Evolutionary conservation across 106 monocot species (phyloP), one percentile per base, ranked within the genome.

Genomic region (Iris macrosiphon): DNA sequence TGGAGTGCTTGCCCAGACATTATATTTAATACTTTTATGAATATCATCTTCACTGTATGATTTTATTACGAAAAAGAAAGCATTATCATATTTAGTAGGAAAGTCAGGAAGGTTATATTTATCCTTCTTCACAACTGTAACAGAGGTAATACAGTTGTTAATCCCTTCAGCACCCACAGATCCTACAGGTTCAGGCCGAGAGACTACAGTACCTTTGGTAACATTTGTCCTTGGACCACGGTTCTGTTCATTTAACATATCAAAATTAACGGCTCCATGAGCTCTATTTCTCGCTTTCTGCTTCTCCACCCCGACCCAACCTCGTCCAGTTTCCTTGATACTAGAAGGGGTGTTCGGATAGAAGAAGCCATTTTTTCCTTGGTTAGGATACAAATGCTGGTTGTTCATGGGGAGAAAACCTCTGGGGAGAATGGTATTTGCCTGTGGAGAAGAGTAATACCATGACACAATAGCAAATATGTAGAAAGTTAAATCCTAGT

Each of bases 31-130:
- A 57, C 85, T 82, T 54, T 84, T 81, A 52, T 91, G 91, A 51
- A 91, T 43, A 60, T 92, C 85, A 56, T 92, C 92, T 54, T 92
- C 86, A 52, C 92, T 86, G 68, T 86, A 92, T 16, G 86, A 92
- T 58, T 91, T 91, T 26, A 91, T 91, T 12, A 91, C 63, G 52
- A 75, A 91, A 55, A 85, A 91, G 31, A 79, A 86, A 0, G 92
- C 92, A 47, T 86, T 67, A 6, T 71, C 28, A 15, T 77, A 79
- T 2, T 71, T 71, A 14, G 67, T 77, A 15, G 74, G 63, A 29
- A 92, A 86, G 45, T 86, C 85, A 13, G 16, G 48, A 27, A 29
- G 28, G 44, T 91, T 91, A 61, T 81, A 91, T 16, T 78, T 72
- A 22, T 81, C 79, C 66, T 34, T 73, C n/a, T n/a, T n/a, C n/a